A percentile compares a stretch with the other conserved stretches of the same genome.
phyloP scores from a whole-genome alignment of 1,284 basidiomycete genomes.

The Cystobasidium pallidum region DNA sequence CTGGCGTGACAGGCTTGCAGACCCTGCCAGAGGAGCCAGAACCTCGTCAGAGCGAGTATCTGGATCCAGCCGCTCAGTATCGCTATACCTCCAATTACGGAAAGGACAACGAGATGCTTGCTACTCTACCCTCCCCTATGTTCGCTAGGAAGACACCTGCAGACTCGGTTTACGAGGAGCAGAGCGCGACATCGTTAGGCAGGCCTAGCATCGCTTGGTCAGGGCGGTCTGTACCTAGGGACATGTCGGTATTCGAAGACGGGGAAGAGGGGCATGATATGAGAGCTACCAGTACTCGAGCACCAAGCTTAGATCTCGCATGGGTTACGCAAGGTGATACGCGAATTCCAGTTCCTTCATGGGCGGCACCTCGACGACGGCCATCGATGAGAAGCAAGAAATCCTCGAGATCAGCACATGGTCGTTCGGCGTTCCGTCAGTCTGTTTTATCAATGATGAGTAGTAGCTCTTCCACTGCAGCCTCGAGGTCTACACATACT shows the following conservation, averaged over 20 bases:
- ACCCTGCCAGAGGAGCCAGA: not conserved
- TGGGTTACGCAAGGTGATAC: slow-evolving; percentile 20
- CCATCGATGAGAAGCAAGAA: slow-evolving; percentile 20
- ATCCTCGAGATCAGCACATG: slow-evolving; percentile 1
- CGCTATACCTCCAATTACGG: not conserved
- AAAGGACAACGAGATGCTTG: not conserved
- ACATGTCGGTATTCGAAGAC: slow-evolving; percentile 10
- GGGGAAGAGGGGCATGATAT: slow-evolving; percentile 7
- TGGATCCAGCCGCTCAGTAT: not conserved
- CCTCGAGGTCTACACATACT: not conserved
- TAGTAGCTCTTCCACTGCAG: not conserved
- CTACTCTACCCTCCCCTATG: not conserved
- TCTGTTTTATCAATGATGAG: slow-evolving; percentile 12
- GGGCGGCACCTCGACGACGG: slow-evolving; percentile 9
- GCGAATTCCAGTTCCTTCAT: slow-evolving; percentile 8
- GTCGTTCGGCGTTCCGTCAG: not conserved
- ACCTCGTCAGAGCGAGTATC: not conserved
- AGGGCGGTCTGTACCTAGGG: not conserved
- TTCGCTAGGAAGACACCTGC: not conserved
- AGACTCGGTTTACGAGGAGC: slow-evolving; percentile 9
- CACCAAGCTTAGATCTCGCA: slow-evolving; percentile 21
- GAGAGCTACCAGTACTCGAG: slow-evolving; percentile 32
- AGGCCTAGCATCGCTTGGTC: slow-evolving; percentile 22
- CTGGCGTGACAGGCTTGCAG: not conserved
- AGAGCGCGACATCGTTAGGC: not conserved